Evolutionary conservation across 345 rosid species (phyloP), one percentile per base, ranked within the genome.

Genomic region (Dipteronia sinensis): DNA sequence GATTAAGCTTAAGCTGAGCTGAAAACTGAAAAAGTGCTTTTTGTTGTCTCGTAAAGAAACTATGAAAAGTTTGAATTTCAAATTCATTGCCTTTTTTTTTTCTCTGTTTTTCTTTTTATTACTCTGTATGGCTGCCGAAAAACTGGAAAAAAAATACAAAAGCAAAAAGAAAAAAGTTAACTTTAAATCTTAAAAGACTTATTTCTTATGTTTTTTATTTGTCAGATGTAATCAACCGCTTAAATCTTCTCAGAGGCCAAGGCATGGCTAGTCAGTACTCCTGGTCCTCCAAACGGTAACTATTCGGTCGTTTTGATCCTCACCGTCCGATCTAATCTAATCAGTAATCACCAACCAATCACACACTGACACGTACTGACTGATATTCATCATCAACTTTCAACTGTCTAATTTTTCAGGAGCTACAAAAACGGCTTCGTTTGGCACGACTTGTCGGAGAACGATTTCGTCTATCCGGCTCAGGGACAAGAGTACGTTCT

Each of bases 261-360:
- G 94, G 91, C 87, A 92, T 95, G 92, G 98, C 99, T 2, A 78
- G 75, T 73, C 86, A 89, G 85, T 94, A 94, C 84, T 93, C 98
- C 13, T 95, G 99, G 99, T 95, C 99, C 22, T 89, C 94, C 3
- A 94, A 95, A 95, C 65, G 99, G 99, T 93, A 83, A 68, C n/a
- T 31, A 11, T 15, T 38, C 25, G 31, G 31, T 66, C 2, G 7
- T 15, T 64, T 46, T 46, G 49, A 10, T 15, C 75, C 15, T 15
- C 25, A 34, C 77, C 74, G 66, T 83, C 63, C 2, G 47, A 76
- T 80, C 46, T 46, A 10, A 27, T 63, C 65, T 53, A 3, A 55
- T 55, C 59, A 13, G n/a, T 3, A 15, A 55, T 55, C 49, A 42
- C 46, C 46, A 46, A 59, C 6, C 20, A 16, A 6, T 13, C 7